These are phyloP conservation scores for Dactylorhiza incarnata DNA, from an alignment of 106 monocot species.

Conservation along the genomic window DNA sequence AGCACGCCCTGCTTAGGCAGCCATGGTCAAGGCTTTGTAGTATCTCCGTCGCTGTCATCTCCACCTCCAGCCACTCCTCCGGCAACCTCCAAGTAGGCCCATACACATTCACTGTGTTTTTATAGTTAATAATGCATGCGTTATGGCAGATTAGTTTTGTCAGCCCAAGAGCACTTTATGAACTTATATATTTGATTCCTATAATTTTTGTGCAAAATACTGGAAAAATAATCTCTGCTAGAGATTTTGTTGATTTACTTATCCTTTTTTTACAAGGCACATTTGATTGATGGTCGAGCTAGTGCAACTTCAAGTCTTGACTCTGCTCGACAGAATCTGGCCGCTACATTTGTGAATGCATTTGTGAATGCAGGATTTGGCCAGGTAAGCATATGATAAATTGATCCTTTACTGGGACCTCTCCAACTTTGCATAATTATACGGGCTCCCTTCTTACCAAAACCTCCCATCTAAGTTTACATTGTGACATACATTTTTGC, in stretches of 20 bases:
- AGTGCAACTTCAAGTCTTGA: conserved; percentile 85
- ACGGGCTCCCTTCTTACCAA: too few relatives aligned
- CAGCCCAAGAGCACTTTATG: background rate
- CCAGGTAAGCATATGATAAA: conserved; percentile 39
- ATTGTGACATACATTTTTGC: too few relatives aligned
- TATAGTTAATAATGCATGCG: too few relatives aligned
- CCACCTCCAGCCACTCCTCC: too few relatives aligned
- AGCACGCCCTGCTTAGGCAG: too few relatives aligned
- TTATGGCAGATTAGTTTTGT: too few relatives aligned
- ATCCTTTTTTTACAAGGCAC: conserved; percentile 34
- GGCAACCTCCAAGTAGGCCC: too few relatives aligned
- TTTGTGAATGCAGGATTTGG: conserved; percentile 99
- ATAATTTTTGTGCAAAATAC: background rate
- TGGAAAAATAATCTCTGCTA: background rate
- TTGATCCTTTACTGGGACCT: background rate
- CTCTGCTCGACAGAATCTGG: conserved; percentile 92
- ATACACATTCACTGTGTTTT: too few relatives aligned
- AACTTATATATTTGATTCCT: background rate
- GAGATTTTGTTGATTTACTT: background rate
- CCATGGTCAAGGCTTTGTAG: too few relatives aligned
- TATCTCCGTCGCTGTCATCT: too few relatives aligned
- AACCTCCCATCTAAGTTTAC: too few relatives aligned
- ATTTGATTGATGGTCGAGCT: conserved; percentile 91
- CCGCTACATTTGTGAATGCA: conserved; percentile 98
- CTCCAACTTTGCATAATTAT: background rate